Percentiles rank a stretch among this genome's conserved stretches.
These are phyloP conservation scores for Kregervanrija fluxuum DNA, from an alignment of 805 yeast species.

Conservation along the genomic window DNA sequence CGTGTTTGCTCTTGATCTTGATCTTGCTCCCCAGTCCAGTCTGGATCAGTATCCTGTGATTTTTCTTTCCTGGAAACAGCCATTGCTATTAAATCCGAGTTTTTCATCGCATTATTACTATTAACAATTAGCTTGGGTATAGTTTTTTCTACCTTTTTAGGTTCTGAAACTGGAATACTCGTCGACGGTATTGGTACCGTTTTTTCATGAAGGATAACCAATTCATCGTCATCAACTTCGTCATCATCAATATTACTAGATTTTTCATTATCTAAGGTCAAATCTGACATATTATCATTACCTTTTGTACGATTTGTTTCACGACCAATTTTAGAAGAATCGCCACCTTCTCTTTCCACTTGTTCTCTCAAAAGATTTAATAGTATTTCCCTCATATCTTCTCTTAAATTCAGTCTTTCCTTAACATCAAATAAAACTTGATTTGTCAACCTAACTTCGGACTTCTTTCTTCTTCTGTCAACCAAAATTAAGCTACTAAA, in stretches of 20 bases:
- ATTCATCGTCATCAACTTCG: neutral
- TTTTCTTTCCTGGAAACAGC: too few relatives aligned
- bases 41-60: too few relatives aligned
- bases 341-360: conserved; percentile 18
- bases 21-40: too few relatives aligned
- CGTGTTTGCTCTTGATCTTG: too few relatives aligned
- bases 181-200: too few relatives aligned
- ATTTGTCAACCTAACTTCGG: conserved; percentile 7
- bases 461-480: conserved; percentile 11
- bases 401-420: conserved; percentile 21
- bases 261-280: too few relatives aligned
- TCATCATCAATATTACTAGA: neutral
- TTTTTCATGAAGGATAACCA: neutral
- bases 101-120: too few relatives aligned
- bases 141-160: too few relatives aligned
- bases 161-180: too few relatives aligned
- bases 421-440: conserved; percentile 18
- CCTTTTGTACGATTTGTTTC: neutral
- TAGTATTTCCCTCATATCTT: conserved; percentile 17
- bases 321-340: conserved; percentile 18
- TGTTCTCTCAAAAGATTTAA: conserved; percentile 22
- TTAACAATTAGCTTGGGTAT: too few relatives aligned
- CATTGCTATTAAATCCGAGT: too few relatives aligned
- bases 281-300: too few relatives aligned
- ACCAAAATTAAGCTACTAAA: conserved; percentile 28